Percentiles rank a stretch among this genome's conserved stretches.
phyloP scores from a whole-genome alignment of 768 basidiomycete species.

The Pholiota microspora region DNA sequence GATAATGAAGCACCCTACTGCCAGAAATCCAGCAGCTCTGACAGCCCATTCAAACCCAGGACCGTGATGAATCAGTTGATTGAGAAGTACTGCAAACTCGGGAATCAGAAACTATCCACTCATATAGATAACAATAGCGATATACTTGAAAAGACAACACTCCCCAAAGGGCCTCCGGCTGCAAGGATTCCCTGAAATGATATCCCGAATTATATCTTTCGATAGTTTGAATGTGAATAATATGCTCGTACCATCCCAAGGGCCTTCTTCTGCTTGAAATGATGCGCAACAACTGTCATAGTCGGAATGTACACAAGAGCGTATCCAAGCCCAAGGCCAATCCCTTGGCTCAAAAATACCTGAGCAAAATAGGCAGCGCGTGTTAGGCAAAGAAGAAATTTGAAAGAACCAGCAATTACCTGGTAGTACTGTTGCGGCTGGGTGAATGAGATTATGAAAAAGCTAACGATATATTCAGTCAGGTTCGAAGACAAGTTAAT shows the following conservation, averaged over 20 bases:
- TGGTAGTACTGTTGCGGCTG: neutral
- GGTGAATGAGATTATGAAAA: neutral
- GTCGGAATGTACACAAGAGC: conserved; percentile 11
- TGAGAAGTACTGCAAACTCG: neutral
- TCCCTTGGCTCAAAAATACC: conserved; percentile 12
- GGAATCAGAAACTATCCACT: too few relatives aligned
- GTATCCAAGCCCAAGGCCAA: conserved; percentile 11
- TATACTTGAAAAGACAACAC: conserved; percentile 29
- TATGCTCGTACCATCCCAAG: conserved; percentile 22
- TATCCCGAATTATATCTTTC: neutral
- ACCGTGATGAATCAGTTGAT: conserved; percentile 8
- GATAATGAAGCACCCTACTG: conserved; percentile 1
- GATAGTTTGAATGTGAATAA: neutral
- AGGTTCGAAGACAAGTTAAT: too few relatives aligned
- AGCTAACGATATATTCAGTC: neutral
- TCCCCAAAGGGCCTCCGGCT: conserved; percentile 38
- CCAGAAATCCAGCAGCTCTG: conserved; percentile 2
- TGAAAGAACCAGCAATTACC: neutral
- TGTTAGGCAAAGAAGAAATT: too few relatives aligned
- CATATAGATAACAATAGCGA: neutral
- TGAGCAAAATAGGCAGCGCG: neutral
- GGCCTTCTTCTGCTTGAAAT: conserved; percentile 29
- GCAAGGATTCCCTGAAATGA: conserved; percentile 22
- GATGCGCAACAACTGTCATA: neutral
- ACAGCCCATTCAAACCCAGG: conserved; percentile 11